Evolutionary conservation across 305 asterid species (phyloP).

Genomic region (Fraxinus xanthoxyloides): DNA sequence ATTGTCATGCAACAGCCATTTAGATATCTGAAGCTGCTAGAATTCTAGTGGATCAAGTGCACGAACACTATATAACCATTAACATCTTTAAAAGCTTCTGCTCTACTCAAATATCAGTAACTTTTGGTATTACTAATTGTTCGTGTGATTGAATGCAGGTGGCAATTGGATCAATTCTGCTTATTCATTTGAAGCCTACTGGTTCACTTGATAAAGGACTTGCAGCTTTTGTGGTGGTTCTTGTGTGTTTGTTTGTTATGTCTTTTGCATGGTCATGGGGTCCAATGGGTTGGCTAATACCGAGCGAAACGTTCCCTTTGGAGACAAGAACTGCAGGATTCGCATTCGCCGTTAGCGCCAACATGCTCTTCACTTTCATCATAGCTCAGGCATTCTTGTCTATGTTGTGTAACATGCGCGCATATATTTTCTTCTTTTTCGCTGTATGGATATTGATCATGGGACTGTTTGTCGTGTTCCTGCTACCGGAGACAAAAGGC

Average conservation of each 20-base stretch:
- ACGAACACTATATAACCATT: not conserved
- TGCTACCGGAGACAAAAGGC: not conserved
- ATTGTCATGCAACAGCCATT: not conserved
- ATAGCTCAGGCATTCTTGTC: not conserved
- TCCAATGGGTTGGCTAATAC: constrained; percentile 47
- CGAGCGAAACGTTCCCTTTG: constrained; percentile 26
- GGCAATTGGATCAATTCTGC: constrained; percentile 31
- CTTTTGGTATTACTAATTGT: not conserved
- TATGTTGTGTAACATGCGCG: not conserved
- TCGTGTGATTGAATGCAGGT: constrained; percentile 15
- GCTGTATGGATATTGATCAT: not conserved
- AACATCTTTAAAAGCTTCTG: not conserved
- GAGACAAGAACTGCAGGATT: not conserved
- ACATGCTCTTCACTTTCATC: not conserved
- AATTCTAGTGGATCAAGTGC: not conserved
- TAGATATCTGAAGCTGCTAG: not conserved
- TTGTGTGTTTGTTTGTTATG: constrained; percentile 41
- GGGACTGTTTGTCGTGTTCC: not conserved
- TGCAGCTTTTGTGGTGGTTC: constrained; percentile 28
- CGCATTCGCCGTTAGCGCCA: not conserved
- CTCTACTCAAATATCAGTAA: not conserved
- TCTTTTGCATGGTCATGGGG: constrained; percentile 21
- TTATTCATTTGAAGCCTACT: constrained; percentile 16
- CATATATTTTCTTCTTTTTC: not conserved
- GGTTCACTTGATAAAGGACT: constrained; percentile 27